A percentile compares a stretch with the other conserved stretches of the same genome.
Conservation (phyloP, 345 rosid genomes). For the Stellera chamaejasme region DNA sequence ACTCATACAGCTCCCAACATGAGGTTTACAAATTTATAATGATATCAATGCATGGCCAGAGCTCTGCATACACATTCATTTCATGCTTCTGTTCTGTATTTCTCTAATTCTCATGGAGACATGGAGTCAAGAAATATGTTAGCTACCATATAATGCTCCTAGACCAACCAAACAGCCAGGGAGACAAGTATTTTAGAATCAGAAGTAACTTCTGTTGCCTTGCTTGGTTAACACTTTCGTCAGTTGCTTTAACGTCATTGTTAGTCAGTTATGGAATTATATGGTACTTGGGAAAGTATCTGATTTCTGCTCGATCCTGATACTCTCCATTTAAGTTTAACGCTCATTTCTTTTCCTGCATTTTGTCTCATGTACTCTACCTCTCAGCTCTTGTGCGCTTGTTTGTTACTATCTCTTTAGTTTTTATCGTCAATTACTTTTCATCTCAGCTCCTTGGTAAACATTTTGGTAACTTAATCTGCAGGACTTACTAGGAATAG, state of each 20-base stretch:
- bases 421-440: neutral
- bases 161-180: too few relatives aligned
- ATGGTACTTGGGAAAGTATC: neutral
- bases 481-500: slow-evolving; percentile 80
- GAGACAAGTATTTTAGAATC: neutral
- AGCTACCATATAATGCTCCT: too few relatives aligned
- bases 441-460: slow-evolving; percentile 12
- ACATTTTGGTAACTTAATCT: neutral
- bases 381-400: neutral
- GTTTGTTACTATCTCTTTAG: neutral
- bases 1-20: too few relatives aligned
- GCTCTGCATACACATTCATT: too few relatives aligned
- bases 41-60: too few relatives aligned
- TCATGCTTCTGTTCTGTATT: too few relatives aligned
- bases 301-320: neutral
- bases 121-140: too few relatives aligned
- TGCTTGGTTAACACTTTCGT: neutral
- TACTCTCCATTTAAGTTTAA: slow-evolving; percentile 5
- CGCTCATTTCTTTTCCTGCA: neutral
- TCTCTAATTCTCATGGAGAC: too few relatives aligned
- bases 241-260: neutral
- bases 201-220: neutral
- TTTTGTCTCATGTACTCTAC: neutral
- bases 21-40: too few relatives aligned
- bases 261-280: neutral